Conservation (phyloP, 352 stramenopile genomes). For the Phytophthora meadii region DNA sequence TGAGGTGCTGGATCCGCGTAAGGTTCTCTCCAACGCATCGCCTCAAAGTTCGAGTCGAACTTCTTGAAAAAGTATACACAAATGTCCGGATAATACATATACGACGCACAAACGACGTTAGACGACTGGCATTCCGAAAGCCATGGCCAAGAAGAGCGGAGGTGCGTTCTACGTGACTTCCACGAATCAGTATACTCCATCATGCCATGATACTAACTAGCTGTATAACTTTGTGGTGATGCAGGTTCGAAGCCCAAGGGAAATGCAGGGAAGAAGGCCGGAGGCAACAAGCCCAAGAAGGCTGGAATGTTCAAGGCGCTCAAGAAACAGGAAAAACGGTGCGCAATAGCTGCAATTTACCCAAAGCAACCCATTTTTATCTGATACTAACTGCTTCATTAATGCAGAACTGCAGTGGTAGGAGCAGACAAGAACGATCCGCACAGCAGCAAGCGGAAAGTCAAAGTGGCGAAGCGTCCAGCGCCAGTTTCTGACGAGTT, state of each 20-base stretch:
- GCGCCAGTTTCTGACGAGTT: conserved; percentile 60
- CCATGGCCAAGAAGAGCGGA: conserved; percentile 54
- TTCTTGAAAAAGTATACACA: not conserved
- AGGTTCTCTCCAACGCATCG: too few relatives aligned
- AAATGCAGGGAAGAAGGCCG: conserved; percentile 50
- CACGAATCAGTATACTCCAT: not conserved
- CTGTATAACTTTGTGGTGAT: not conserved
- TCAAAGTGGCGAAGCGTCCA: conserved; percentile 42
- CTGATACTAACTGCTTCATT: conserved; percentile 1
- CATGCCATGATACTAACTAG: not conserved
- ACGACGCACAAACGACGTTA: too few relatives aligned
- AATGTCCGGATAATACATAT: too few relatives aligned
- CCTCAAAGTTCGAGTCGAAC: too few relatives aligned
- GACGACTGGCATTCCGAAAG: conserved; percentile 24
- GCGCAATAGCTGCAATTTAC: not conserved
- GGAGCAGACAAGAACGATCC: conserved; percentile 46
- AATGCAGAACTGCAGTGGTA: conserved; percentile 44
- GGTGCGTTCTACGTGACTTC: conserved; percentile 17
- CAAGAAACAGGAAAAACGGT: conserved; percentile 71
- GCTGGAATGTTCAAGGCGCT: conserved; percentile 70
- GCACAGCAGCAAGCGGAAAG: conserved; percentile 30
- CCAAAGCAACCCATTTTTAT: too few relatives aligned
- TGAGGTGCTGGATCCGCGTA: too few relatives aligned
- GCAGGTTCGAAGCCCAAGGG: conserved; percentile 27
- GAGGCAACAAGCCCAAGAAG: conserved; percentile 65